Conservation (phyloP, 805 yeast genomes). For the Candida sphagnicola region DNA sequence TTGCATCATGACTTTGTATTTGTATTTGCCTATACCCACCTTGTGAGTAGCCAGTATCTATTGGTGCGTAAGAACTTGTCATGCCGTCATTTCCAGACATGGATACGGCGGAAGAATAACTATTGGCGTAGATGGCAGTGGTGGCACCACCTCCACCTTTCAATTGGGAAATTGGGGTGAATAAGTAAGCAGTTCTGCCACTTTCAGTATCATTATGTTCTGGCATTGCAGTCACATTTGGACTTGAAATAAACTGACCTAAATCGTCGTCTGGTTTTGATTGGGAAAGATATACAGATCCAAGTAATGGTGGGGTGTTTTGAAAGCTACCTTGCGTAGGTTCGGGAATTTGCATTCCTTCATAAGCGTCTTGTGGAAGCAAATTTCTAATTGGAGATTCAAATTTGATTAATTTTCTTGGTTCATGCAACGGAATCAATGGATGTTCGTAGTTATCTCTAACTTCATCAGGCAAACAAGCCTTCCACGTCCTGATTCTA, state of each 20-base stretch:
- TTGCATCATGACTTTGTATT: slow-evolving; percentile 8
- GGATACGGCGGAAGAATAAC: slow-evolving; percentile 11
- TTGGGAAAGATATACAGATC: slow-evolving; percentile 81
- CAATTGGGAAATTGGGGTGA: slow-evolving; percentile 43
- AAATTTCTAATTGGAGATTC: slow-evolving; percentile 83
- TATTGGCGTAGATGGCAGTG: slow-evolving; percentile 14
- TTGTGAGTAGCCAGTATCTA: slow-evolving; percentile 4
- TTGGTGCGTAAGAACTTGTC: not conserved
- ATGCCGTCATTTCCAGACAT: slow-evolving; percentile 5
- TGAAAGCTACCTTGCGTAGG: slow-evolving; percentile 77
- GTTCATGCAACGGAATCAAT: slow-evolving; percentile 62
- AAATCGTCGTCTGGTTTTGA: slow-evolving; percentile 76
- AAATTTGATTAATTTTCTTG: slow-evolving; percentile 66
- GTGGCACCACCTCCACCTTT: slow-evolving; percentile 31
- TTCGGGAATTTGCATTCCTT: slow-evolving; percentile 73
- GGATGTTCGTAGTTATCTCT: slow-evolving; percentile 78
- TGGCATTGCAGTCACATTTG: slow-evolving; percentile 34
- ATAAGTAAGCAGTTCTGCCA: slow-evolving; percentile 37
- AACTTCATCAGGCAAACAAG: slow-evolving; percentile 95
- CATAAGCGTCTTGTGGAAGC: slow-evolving; percentile 69
- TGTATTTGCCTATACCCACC: slow-evolving; percentile 10
- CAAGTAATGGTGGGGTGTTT: slow-evolving; percentile 87
- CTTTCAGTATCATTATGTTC: slow-evolving; percentile 35
- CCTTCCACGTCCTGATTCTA: slow-evolving; percentile 97
- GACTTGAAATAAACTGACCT: slow-evolving; percentile 57